Conservation (phyloP, 495 filamentous ascomycete species). For the Amphirosellinia nigrospora region DNA sequence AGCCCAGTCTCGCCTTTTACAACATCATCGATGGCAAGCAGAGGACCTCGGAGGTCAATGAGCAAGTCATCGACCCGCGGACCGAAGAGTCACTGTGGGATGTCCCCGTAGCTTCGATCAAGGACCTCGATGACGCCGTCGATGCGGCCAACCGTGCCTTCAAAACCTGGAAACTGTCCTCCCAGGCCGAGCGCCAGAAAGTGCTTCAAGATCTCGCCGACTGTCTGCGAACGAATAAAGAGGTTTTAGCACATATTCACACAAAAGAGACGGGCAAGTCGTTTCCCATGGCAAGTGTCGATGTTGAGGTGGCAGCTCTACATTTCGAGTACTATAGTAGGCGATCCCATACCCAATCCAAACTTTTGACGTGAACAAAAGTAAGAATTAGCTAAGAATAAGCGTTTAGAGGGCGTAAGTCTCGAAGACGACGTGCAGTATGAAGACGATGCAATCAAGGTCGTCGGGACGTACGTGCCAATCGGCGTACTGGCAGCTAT, state of each 20-base stretch:
- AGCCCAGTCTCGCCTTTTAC: conserved; percentile 42
- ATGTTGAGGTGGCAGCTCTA: conserved; percentile 35
- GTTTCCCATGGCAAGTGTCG: conserved; percentile 33
- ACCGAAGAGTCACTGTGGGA: conserved; percentile 56
- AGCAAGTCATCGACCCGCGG: conserved; percentile 52
- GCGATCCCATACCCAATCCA: neutral
- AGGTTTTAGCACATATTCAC: conserved; percentile 46
- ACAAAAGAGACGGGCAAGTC: conserved; percentile 53
- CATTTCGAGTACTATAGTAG: conserved; percentile 42
- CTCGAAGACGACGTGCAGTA: conserved; percentile 56
- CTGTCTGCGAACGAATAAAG: conserved; percentile 40
- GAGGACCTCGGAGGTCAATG: conserved; percentile 41
- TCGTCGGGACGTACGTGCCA: conserved; percentile 57
- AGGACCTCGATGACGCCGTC: conserved; percentile 60
- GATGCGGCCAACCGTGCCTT: conserved; percentile 53
- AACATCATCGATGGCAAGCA: conserved; percentile 55
- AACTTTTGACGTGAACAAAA: neutral
- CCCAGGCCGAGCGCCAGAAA: conserved; percentile 56
- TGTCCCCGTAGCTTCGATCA: conserved; percentile 47
- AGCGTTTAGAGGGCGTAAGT: conserved; percentile 37
- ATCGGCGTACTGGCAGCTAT: conserved; percentile 62
- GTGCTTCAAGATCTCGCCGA: conserved; percentile 59
- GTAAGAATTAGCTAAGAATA: neutral
- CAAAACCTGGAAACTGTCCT: conserved; percentile 48
- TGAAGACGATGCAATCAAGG: conserved; percentile 54